phyloP scores from a whole-genome alignment of 1,284 basidiomycete genomes.

The Irpex sp. region DNA sequence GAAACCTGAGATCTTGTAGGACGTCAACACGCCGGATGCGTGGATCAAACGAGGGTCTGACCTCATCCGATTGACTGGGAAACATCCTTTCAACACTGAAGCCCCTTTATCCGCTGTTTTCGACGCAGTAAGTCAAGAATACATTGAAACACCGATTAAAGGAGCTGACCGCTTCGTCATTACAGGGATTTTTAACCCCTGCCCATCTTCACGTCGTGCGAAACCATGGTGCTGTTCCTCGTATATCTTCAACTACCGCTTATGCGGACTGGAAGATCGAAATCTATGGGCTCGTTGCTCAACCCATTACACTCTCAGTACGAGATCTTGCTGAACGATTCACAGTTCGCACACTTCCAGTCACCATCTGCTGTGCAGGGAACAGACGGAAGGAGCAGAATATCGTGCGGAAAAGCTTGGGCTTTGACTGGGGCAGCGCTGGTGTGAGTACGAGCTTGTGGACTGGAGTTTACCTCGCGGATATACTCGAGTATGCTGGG shows the following conservation, averaged over 20 bases:
- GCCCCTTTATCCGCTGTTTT: slow-evolving; percentile 48
- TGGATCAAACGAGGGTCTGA: slow-evolving; percentile 38
- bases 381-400: slow-evolving; percentile 73
- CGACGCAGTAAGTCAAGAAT: slow-evolving; percentile 26
- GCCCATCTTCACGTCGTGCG: slow-evolving; percentile 65
- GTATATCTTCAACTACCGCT: slow-evolving; percentile 6
- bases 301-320: slow-evolving; percentile 39
- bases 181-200: slow-evolving; percentile 59
- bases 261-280: slow-evolving; percentile 44
- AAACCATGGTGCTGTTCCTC: slow-evolving; percentile 64
- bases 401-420: slow-evolving; percentile 58
- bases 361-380: slow-evolving; percentile 68
- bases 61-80: slow-evolving; percentile 52
- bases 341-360: slow-evolving; percentile 54
- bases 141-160: background rate
- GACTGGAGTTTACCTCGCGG: slow-evolving; percentile 63
- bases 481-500: slow-evolving; percentile 48
- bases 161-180: background rate
- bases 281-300: slow-evolving; percentile 47
- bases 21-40: slow-evolving; percentile 30
- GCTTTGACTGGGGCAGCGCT: slow-evolving; percentile 57
- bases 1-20: background rate
- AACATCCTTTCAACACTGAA: slow-evolving; percentile 64
- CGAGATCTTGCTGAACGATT: slow-evolving; percentile 46
- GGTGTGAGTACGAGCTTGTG: slow-evolving; percentile 54